Evolutionary conservation across 257 asterid genomes (phyloP).

Genomic region (Solanum raphanifolium): DNA sequence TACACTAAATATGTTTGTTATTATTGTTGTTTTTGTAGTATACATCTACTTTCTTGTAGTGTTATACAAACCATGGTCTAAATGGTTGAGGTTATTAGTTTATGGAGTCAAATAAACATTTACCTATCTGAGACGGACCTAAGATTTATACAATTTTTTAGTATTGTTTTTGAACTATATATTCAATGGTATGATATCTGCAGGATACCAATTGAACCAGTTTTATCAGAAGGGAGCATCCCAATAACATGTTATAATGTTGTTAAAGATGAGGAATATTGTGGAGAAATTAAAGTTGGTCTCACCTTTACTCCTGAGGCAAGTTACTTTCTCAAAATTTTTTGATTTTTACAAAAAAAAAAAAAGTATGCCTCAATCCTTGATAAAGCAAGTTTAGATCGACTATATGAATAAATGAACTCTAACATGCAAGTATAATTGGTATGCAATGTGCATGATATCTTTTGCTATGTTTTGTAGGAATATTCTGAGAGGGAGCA

Average conservation of each 20-base stretch:
- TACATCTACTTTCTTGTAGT: neutral
- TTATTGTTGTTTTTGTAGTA: neutral
- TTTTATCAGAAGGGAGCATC: conserved; percentile 27
- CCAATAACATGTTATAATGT: conserved; percentile 32
- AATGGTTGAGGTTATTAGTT: neutral
- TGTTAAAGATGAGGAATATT: conserved; percentile 39
- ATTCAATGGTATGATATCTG: neutral
- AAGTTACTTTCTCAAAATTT: conserved; percentile 6
- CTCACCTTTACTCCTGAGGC: conserved; percentile 41
- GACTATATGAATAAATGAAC: neutral
- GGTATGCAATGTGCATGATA: neutral
- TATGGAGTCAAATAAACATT: neutral
- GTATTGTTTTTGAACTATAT: neutral
- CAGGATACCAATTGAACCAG: conserved; percentile 38
- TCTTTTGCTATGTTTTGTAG: conserved; percentile 6
- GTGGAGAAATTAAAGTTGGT: conserved; percentile 45
- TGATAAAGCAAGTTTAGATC: neutral
- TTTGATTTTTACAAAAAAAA: neutral
- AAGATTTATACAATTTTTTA: neutral
- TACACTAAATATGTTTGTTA: too few species aligned
- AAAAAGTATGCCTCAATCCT: neutral
- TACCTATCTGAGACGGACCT: neutral
- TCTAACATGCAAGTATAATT: neutral
- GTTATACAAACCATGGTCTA: neutral
- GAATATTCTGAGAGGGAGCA: conserved; percentile 3